phyloP scores from a whole-genome alignment of 768 basidiomycete species.

The Lactifluus hygrophoroides region DNA sequence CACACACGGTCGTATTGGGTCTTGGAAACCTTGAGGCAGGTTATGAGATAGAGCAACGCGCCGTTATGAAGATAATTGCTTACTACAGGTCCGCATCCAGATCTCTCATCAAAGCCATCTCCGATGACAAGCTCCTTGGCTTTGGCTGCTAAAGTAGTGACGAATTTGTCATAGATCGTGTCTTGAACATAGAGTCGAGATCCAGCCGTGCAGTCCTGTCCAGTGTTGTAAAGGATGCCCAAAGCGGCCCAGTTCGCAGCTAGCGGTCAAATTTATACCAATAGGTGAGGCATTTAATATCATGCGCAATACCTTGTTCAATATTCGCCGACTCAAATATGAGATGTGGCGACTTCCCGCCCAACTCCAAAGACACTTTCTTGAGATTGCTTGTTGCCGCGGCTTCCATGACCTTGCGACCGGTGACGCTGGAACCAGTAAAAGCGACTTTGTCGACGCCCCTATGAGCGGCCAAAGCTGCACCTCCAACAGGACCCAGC shows the following conservation, averaged over 20 bases:
- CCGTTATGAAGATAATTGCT: slow-evolving; percentile 21
- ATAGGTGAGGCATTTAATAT: not conserved
- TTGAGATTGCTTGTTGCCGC: slow-evolving; percentile 92
- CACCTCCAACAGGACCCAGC: slow-evolving; percentile 72
- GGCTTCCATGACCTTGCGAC: slow-evolving; percentile 84
- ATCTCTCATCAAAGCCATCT: slow-evolving; percentile 68
- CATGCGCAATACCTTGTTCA: slow-evolving; percentile 53
- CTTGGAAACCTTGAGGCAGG: slow-evolving; percentile 56
- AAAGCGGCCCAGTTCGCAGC: slow-evolving; percentile 82
- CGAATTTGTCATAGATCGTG: slow-evolving; percentile 76
- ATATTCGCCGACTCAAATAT: slow-evolving; percentile 89
- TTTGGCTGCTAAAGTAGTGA: slow-evolving; percentile 53
- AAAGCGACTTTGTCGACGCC: slow-evolving; percentile 94
- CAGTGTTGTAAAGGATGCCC: slow-evolving; percentile 81
- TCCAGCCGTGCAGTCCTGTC: slow-evolving; percentile 92
- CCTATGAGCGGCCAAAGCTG: slow-evolving; percentile 70
- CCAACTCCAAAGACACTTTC: slow-evolving; percentile 92
- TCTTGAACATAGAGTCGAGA: slow-evolving; percentile 88
- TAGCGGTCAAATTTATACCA: slow-evolving; percentile 21
- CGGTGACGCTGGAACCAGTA: slow-evolving; percentile 86
- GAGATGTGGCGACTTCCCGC: slow-evolving; percentile 86
- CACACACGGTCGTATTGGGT: slow-evolving; percentile 80
- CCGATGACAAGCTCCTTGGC: slow-evolving; percentile 66
- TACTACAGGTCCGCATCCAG: slow-evolving; percentile 80
- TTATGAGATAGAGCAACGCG: not conserved